A percentile compares a stretch with the other conserved stretches of the same genome.
These are phyloP conservation scores for Phytophthora brassicae DNA, from an alignment of 352 stramenopile species.

Conservation along the genomic window DNA sequence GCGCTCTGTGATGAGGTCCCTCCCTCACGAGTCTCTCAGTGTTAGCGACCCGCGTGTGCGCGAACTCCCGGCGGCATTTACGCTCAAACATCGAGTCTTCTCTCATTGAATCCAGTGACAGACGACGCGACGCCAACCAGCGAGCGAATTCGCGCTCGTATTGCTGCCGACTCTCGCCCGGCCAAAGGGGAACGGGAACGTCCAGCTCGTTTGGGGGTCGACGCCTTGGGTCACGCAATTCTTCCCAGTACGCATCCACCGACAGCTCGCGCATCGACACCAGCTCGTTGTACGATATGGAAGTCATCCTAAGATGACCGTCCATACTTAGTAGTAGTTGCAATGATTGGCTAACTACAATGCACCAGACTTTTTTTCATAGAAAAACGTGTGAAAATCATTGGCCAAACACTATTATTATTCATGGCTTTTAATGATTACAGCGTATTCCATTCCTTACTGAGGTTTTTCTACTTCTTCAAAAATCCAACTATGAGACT, in stretches of 20 bases:
- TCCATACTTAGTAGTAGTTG: conserved; percentile 5
- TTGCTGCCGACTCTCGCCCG: conserved; percentile 30
- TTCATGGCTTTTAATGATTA: conserved; percentile 13
- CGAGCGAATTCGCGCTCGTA: conserved; percentile 31
- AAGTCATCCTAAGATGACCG: background rate
- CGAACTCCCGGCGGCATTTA: conserved; percentile 21
- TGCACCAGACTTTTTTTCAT: conserved; percentile 4
- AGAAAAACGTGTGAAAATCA: too few relatives aligned
- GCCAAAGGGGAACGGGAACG: conserved; percentile 37
- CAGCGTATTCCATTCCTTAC: conserved; percentile 2
- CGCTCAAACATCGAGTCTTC: conserved; percentile 13
- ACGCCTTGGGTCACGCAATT: conserved; percentile 9
- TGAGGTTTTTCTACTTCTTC: background rate
- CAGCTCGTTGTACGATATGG: conserved; percentile 12
- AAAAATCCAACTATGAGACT: background rate
- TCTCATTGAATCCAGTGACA: conserved; percentile 15
- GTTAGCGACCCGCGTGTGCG: conserved; percentile 18
- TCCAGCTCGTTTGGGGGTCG: background rate
- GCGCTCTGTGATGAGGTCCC: background rate
- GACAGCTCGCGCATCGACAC: conserved; percentile 25
- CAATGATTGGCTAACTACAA: too few relatives aligned
- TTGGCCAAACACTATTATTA: background rate
- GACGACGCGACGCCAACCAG: conserved; percentile 16
- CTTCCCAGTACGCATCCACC: conserved; percentile 24
- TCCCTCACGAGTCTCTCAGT: background rate